A percentile compares a stretch with the other conserved stretches of the same genome.
These are phyloP conservation scores for Aquilaria malaccensis DNA, from an alignment of 345 rosid species.

Conservation along the genomic window DNA sequence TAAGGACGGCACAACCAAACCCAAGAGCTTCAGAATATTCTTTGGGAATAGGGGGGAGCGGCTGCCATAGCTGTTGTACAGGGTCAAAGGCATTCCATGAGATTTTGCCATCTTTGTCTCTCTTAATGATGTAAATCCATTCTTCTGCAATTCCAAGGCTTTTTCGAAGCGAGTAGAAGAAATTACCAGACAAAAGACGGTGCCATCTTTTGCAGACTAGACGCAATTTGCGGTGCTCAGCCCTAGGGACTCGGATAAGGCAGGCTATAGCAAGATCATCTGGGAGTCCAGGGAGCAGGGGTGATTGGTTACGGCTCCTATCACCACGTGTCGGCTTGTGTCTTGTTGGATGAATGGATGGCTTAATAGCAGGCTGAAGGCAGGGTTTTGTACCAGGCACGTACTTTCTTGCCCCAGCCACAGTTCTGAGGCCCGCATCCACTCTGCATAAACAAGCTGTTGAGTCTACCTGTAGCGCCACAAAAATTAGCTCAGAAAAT, in stretches of 20 bases:
- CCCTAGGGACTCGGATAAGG: slow-evolving; percentile 57
- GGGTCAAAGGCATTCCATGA: slow-evolving; percentile 88
- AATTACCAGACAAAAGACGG: slow-evolving; percentile 60
- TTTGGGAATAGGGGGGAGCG: slow-evolving; percentile 68
- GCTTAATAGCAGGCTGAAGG: slow-evolving; percentile 67
- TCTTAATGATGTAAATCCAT: slow-evolving; percentile 66
- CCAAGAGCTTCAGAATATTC: slow-evolving; percentile 73
- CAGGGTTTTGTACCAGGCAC: slow-evolving; percentile 66
- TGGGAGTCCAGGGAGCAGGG: slow-evolving; percentile 69
- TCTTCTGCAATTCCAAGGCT: slow-evolving; percentile 65
- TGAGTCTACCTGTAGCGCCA: slow-evolving; percentile 55
- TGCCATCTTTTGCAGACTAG: slow-evolving; percentile 73
- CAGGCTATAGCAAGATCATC: slow-evolving; percentile 87
- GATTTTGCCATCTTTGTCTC: slow-evolving; percentile 66
- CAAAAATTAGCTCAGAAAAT: neutral
- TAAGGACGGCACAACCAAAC: slow-evolving; percentile 70
- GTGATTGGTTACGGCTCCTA: slow-evolving; percentile 55
- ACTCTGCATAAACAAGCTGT: slow-evolving; percentile 74
- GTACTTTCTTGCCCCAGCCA: slow-evolving; percentile 57
- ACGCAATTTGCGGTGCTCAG: slow-evolving; percentile 64
- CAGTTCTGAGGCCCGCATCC: slow-evolving; percentile 70
- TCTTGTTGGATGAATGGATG: slow-evolving; percentile 67
- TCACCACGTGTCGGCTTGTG: slow-evolving; percentile 47
- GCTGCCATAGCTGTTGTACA: slow-evolving; percentile 66
- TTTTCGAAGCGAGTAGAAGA: slow-evolving; percentile 60